Evolutionary conservation across 2,329 filamentous ascomycete species (phyloP), one percentile per base, ranked within the genome.

Genomic region (Diaporthe citriasiana): DNA sequence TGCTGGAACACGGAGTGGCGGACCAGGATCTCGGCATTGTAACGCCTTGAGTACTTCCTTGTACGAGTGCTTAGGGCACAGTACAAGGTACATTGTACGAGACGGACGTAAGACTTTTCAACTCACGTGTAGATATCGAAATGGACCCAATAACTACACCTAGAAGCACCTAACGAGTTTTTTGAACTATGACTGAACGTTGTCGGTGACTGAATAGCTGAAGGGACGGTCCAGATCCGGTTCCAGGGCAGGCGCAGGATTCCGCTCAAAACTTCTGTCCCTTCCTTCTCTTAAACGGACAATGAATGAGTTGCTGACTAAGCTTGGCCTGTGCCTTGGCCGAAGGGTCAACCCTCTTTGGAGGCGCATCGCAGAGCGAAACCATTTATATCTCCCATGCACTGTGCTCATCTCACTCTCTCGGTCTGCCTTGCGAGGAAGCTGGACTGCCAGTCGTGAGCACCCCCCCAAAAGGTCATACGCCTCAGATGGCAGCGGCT

Each of bases 401-500:
- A 40, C 8, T 40, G n/a, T 40, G 4, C 47, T 38, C 47, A 22
- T 27, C n/a, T 15, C 33, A 3, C 25, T 53, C 63, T 27, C 38
- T 40, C 33, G 5, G n/a, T 13, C 19, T 68, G 33, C 10, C 22
- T 35, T 38, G 47, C 15, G 30, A 53, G 63, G n/a, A 53, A 68
- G 63, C 47, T 40, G n/a, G 17, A 68, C 47, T 68, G 47, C 33
- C 47, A 53, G 30, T 35, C 63, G 45, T 40, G 63, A 35, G 47
- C 30, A 40, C 27, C 10, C 47, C 27, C 38, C 22, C 42, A 15
- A 1, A 53, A 68, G 47, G 45, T 27, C 33, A 27, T 40, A 68
- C 13, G 30, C 53, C 47, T 42, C 53, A 42, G 19, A 71, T 71
- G 70, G 70, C 70, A 63, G 70, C 70, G 27, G 45, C 56, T 55